Evolutionary conservation across 108 stramenopile species (phyloP).

Genomic region (Craspedostauros australis): DNA sequence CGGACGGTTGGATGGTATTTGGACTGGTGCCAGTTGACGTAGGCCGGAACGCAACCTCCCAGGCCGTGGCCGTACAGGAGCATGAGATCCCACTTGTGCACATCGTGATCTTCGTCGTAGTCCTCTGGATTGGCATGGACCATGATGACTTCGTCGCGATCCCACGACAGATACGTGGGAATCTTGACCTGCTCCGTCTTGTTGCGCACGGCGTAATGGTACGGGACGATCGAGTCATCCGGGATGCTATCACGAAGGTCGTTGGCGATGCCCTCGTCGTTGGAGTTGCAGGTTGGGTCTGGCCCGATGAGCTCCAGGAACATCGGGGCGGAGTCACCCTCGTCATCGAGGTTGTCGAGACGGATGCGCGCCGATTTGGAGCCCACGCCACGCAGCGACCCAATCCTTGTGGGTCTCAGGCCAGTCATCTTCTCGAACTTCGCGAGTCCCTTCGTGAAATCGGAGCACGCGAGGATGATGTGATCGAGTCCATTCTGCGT

Average conservation of each 20-base stretch:
- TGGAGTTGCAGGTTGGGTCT: conserved; percentile 3
- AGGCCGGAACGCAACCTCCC: conserved; percentile 21
- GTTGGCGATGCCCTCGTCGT: conserved; percentile 1
- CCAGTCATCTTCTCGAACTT: conserved; percentile 26
- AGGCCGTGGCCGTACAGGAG: conserved; percentile 15
- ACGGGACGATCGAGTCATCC: conserved; percentile 18
- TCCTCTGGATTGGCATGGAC: conserved; percentile 7
- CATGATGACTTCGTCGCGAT: conserved; percentile 24
- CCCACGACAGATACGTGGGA: conserved; percentile 6
- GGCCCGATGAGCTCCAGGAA: conserved; percentile 30
- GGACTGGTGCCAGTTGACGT: conserved; percentile 22
- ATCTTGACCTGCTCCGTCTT: conserved; percentile 8
- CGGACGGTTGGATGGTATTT: conserved; percentile 13
- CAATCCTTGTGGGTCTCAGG: conserved; percentile 12
- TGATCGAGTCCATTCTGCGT: conserved; percentile 17
- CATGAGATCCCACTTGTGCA: conserved; percentile 25
- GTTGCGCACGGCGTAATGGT: conserved; percentile 26
- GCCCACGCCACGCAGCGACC: conserved; percentile 17
- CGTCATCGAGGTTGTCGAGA: conserved; percentile 10
- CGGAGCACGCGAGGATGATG: conserved; percentile 13
- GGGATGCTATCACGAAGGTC: conserved; percentile 7
- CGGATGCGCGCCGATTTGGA: conserved; percentile 21
- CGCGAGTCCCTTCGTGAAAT: conserved; percentile 16
- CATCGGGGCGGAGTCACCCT: no score
- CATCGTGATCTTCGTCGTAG: conserved; percentile 6